Conservation (phyloP, 192 early-diverging fungal genomes). For the Linnemannia exigua region DNA sequence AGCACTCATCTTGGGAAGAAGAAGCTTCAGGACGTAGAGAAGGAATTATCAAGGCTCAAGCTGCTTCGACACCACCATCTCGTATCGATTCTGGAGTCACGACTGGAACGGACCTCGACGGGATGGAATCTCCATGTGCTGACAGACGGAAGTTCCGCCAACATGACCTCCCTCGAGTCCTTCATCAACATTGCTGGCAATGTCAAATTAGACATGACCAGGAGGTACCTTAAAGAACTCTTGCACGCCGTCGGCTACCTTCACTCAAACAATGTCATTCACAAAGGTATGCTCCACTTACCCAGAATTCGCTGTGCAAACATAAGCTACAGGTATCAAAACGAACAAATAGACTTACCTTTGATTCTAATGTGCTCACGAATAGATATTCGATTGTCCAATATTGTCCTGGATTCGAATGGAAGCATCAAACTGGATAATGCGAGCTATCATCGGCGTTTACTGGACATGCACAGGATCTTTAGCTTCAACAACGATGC, state of each 20-base stretch:
- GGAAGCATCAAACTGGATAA: slow-evolving; percentile 75
- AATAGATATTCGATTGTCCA: slow-evolving; percentile 60
- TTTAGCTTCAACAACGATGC: slow-evolving; percentile 39
- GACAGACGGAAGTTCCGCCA: slow-evolving; percentile 62
- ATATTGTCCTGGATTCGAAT: slow-evolving; percentile 59
- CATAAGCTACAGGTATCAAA: not conserved
- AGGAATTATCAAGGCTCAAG: slow-evolving; percentile 70
- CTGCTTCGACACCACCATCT: slow-evolving; percentile 72
- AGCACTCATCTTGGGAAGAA: slow-evolving; percentile 66
- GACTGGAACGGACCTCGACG: slow-evolving; percentile 56
- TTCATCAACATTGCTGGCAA: slow-evolving; percentile 76
- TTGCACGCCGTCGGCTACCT: slow-evolving; percentile 73
- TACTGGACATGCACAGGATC: slow-evolving; percentile 59
- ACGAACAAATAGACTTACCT: not conserved
- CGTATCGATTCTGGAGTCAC: slow-evolving; percentile 69
- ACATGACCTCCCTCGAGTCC: slow-evolving; percentile 71
- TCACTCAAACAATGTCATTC: slow-evolving; percentile 76
- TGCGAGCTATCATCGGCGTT: slow-evolving; percentile 73
- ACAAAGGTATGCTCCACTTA: slow-evolving; percentile 62
- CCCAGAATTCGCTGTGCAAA: slow-evolving; percentile 24
- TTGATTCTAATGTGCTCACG: not conserved
- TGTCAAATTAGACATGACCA: slow-evolving; percentile 65
- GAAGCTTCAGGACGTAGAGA: slow-evolving; percentile 69
- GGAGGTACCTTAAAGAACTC: slow-evolving; percentile 77
- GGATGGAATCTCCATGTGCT: slow-evolving; percentile 66